These are phyloP conservation scores for Eudorina sp. DNA, from an alignment of 139 green algal species.

Conservation along the genomic window DNA sequence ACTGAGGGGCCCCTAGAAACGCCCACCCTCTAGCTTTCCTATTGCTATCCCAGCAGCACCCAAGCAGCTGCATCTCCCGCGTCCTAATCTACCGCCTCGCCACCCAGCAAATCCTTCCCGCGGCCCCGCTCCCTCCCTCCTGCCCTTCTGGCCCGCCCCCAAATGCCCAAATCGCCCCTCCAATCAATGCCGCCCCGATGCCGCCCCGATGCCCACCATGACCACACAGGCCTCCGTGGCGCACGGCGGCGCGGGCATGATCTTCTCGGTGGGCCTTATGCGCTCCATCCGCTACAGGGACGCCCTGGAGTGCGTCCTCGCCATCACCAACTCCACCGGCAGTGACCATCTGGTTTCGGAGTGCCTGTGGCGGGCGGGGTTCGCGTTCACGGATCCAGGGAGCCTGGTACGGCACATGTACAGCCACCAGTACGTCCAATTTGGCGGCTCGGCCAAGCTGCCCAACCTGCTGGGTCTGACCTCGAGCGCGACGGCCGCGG, in stretches of 20 bases:
- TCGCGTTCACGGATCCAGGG: slow-evolving; percentile 32
- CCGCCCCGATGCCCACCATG: too few relatives aligned
- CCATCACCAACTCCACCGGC: not conserved
- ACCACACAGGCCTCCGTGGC: not conserved
- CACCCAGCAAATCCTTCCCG: too few relatives aligned
- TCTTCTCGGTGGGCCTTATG: slow-evolving; percentile 41
- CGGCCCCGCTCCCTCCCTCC: too few relatives aligned
- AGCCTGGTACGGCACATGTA: not conserved
- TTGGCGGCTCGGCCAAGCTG: not conserved
- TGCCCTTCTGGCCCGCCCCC: too few relatives aligned
- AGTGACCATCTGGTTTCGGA: slow-evolving; percentile 25
- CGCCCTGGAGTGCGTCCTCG: not conserved
- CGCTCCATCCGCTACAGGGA: not conserved
- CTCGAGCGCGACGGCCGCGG: not conserved
- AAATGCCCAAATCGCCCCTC: too few relatives aligned
- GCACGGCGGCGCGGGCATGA: slow-evolving; percentile 36
- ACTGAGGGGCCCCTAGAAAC: too few relatives aligned
- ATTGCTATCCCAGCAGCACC: too few relatives aligned
- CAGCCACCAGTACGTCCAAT: not conserved
- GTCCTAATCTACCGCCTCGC: too few relatives aligned
- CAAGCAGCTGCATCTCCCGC: too few relatives aligned
- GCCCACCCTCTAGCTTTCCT: too few relatives aligned
- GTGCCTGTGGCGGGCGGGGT: slow-evolving; percentile 30
- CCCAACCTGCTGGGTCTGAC: not conserved
- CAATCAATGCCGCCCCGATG: too few relatives aligned